Base-by-base conservation (phyloP, 1,284 basidiomycete species). In the Puccinia novopanici region DNA sequence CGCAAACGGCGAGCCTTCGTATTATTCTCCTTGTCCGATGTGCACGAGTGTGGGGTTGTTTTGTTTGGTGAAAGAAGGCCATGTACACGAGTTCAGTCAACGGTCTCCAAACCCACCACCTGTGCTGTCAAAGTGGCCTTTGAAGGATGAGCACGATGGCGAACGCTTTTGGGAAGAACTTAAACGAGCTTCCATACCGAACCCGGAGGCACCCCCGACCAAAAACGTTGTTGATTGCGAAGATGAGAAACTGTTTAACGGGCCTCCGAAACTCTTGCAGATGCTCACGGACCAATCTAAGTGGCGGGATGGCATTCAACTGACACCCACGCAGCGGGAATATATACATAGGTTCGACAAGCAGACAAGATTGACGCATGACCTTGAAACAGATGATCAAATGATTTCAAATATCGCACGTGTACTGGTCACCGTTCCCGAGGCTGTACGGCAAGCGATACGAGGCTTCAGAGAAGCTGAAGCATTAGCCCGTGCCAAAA, bases 301-400 rank as follows among this genome's bases (percentile, higher is more conserved):
- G 57, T 80, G 78, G 78, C 48, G 61, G 24, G 70, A 72, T 48
- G 61, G 72, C 30, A 73, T 80, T 37, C 70, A 80, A 57, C 19
- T 80, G 48, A 80, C 71, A 0, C 70, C 67, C 42, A 74, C 67
- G 42, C 78, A 80, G 55, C 70, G 71, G 74, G 78, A 80, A 67
- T 72, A 80, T 27, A 63, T 72, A 22, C 57, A 74, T 34, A 65
- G 71, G 40, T 74, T 74, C 34, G 30, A 67, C 50, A 24, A 30
- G 37, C 42, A 74, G 42, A 57, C 27, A 12, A 57, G 50, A 57
- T 72, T 63, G 6, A 42, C 59, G 2, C 22, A 61, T n/a, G 61
- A 80, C 48, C 50, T 80, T 24, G 71, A 80, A 0, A 74, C 45
- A 19, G 78, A 80, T 67, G 34, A 59, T 74, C 30, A 57, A 55